A percentile compares a stretch with the other conserved stretches of the same genome.
These are phyloP conservation scores for Trametes sanguinea DNA, from an alignment of 768 basidiomycete species.

Conservation along the genomic window DNA sequence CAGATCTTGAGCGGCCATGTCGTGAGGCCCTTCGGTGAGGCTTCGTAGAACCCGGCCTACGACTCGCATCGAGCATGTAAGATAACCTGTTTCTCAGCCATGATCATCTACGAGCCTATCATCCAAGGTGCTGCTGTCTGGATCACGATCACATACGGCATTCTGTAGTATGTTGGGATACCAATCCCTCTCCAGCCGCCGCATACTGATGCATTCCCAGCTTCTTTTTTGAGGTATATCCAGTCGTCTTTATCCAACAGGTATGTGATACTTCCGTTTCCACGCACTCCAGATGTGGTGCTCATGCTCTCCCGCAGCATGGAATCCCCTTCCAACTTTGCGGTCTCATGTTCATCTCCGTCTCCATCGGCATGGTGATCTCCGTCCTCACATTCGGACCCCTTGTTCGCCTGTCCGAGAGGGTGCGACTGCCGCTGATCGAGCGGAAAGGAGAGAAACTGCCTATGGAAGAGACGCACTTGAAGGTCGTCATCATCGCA, in stretches of 20 bases:
- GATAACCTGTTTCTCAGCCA: conserved; percentile 14
- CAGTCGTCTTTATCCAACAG: conserved; percentile 27
- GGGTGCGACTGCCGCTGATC: conserved; percentile 21
- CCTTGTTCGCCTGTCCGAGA: conserved; percentile 15
- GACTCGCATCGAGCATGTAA: too few species aligned
- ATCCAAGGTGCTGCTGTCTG: conserved; percentile 25
- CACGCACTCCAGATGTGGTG: too few species aligned
- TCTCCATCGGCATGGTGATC: conserved; percentile 25
- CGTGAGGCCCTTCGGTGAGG: conserved; percentile 21
- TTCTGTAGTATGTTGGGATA: conserved; percentile 23
- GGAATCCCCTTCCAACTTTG: conserved; percentile 24
- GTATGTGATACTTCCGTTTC: conserved; percentile 1
- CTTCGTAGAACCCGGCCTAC: not conserved
- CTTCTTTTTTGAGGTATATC: conserved; percentile 29
- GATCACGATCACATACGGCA: conserved; percentile 29
- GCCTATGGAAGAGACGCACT: conserved; percentile 15
- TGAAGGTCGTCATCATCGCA: conserved; percentile 27
- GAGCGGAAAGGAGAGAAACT: conserved; percentile 3
- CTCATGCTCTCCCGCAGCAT: too few species aligned
- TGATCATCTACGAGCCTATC: conserved; percentile 26
- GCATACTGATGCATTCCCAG: not conserved
- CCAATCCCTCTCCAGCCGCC: not conserved
- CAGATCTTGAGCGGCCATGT: conserved; percentile 22
- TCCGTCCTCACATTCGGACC: conserved; percentile 7
- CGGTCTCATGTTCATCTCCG: conserved; percentile 27